These are phyloP conservation scores for Casuarina cunninghamiana DNA, from an alignment of 306 rosid species.

Conservation along the genomic window DNA sequence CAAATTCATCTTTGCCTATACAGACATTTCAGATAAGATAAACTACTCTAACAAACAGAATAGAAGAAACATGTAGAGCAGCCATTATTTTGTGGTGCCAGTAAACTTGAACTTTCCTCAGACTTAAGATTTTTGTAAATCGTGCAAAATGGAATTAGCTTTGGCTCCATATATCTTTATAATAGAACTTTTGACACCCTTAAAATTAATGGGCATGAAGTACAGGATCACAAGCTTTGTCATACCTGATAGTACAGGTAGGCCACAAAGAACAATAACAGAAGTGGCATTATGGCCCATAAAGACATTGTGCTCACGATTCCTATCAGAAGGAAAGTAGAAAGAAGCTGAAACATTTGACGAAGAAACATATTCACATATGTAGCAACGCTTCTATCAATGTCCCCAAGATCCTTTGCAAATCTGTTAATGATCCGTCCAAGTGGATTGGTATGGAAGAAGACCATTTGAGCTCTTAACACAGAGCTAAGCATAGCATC, in stretches of 20 bases:
- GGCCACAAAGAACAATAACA: constrained; percentile 78
- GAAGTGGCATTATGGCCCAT: constrained; percentile 91
- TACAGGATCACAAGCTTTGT: constrained; percentile 10
- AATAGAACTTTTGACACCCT: constrained; percentile 12
- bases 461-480: constrained; percentile 85
- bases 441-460: constrained; percentile 90
- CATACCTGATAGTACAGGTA: constrained; percentile 88
- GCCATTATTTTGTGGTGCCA: background rate
- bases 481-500: constrained; percentile 83
- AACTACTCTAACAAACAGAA: background rate
- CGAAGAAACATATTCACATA: constrained; percentile 75
- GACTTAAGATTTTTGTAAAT: background rate
- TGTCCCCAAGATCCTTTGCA: constrained; percentile 93
- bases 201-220: constrained; percentile 6
- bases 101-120: background rate
- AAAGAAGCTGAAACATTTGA: constrained; percentile 73
- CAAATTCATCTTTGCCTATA: no score
- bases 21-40: no score
- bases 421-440: constrained; percentile 90
- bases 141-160: background rate
- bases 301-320: constrained; percentile 91
- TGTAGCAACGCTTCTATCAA: constrained; percentile 84
- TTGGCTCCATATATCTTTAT: background rate
- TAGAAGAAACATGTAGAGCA: background rate
- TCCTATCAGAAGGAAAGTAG: constrained; percentile 88